Conservation (phyloP, 306 rosid genomes). For the Adenanthera pavonina region DNA sequence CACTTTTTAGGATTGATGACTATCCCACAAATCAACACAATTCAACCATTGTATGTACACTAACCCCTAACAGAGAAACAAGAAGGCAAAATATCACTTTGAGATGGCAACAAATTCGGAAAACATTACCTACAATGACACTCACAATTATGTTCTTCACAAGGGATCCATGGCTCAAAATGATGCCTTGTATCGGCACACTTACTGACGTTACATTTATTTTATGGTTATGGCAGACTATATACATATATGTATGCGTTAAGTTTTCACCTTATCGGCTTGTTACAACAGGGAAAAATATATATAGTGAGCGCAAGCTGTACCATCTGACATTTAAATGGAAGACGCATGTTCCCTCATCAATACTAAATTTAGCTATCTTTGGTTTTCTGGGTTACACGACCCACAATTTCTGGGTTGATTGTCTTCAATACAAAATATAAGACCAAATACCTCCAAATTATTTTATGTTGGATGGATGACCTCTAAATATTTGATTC, state of each 20-base stretch:
- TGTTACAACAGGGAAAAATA: no score
- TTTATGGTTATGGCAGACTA: not conserved
- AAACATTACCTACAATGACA: not conserved
- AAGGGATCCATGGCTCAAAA: not conserved
- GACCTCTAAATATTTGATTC: not conserved
- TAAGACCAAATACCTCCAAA: not conserved
- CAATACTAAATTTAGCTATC: not conserved
- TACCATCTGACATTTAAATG: constrained; percentile 8
- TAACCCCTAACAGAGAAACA: not conserved
- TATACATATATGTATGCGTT: no score
- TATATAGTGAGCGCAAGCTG: not conserved
- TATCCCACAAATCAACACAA: no score
- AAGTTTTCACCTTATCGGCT: no score
- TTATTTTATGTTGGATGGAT: not conserved
- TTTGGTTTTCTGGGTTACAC: not conserved
- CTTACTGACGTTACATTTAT: not conserved
- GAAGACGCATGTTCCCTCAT: constrained; percentile 1
- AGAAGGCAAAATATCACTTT: not conserved
- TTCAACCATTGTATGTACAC: no score
- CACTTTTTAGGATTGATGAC: no score
- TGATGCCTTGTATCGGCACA: not conserved
- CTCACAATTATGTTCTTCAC: not conserved
- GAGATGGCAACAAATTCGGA: constrained; percentile 7
- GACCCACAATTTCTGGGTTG: not conserved
- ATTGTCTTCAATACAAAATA: not conserved